Percentiles rank a stretch among this genome's conserved stretches.
phyloP scores from a whole-genome alignment of 176 grass and related monocot genomes.

The Calamus simplicifolius region DNA sequence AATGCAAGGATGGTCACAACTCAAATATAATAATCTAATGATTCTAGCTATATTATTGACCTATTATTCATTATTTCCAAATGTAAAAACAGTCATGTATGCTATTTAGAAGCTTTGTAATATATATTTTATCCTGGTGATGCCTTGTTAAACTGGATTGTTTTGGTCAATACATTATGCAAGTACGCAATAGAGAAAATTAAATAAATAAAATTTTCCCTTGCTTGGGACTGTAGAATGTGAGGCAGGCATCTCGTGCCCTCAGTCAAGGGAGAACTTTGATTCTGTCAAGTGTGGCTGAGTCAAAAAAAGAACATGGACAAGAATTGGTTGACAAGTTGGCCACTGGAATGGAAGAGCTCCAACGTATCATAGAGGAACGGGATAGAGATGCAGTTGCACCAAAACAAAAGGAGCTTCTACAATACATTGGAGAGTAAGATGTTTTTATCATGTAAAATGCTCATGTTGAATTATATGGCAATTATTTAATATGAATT shows the following conservation, averaged over 20 bases:
- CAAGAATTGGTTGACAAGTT: conserved; percentile 71
- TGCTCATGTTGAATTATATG: no score
- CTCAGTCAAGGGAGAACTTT: conserved; percentile 57
- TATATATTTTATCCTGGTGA: no score
- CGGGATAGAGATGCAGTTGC: conserved; percentile 77
- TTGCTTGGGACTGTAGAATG: conserved; percentile 48
- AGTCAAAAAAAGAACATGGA: conserved; percentile 89
- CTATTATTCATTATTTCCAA: no score
- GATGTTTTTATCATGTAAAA: conserved; percentile 1
- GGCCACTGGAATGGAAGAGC: conserved; percentile 67
- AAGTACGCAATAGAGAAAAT: no score
- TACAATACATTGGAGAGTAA: conserved; percentile 93
- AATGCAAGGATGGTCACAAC: no score
- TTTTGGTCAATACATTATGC: no score
- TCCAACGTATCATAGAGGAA: conserved; percentile 70
- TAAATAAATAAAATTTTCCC: conserved; percentile 1
- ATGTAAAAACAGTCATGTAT: no score
- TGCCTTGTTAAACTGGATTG: no score
- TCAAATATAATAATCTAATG: no score
- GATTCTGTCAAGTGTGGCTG: conserved; percentile 76
- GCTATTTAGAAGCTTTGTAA: no score
- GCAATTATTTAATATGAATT: no score
- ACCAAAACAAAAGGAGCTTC: conserved; percentile 96
- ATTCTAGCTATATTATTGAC: no score
- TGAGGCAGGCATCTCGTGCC: conserved; percentile 79